Conservation (phyloP, 352 stramenopile genomes). For the Phytophthora ohioensis region DNA sequence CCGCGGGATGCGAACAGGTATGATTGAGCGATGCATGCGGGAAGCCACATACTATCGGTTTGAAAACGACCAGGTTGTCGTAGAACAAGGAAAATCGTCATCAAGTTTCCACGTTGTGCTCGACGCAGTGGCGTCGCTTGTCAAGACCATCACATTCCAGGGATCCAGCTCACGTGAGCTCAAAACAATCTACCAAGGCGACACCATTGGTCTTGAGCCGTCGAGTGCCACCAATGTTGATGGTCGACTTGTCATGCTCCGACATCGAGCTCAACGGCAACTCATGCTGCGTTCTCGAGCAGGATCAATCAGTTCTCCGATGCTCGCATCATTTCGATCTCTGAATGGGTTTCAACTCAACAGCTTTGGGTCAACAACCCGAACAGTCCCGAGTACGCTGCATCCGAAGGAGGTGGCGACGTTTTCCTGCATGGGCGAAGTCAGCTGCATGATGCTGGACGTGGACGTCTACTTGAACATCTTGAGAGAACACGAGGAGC, state of each 20-base stretch:
- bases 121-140: constrained; percentile 47
- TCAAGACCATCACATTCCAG: constrained; percentile 52
- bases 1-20: constrained; percentile 52
- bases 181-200: constrained; percentile 62
- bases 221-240: constrained; percentile 48
- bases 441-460: constrained; percentile 64
- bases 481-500: constrained; percentile 55
- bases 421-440: constrained; percentile 62
- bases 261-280: constrained; percentile 31
- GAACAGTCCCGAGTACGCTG: constrained; percentile 12
- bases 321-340: constrained; percentile 28
- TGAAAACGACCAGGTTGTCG: constrained; percentile 47
- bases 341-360: constrained; percentile 23
- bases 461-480: constrained; percentile 59
- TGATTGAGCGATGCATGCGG: constrained; percentile 63
- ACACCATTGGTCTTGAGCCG: constrained; percentile 63
- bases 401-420: constrained; percentile 45
- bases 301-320: constrained; percentile 19
- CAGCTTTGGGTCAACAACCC: constrained; percentile 17
- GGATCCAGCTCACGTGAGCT: constrained; percentile 65
- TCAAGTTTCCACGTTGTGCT: constrained; percentile 63
- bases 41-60: constrained; percentile 50
- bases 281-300: constrained; percentile 31
- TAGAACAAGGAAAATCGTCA: constrained; percentile 48
- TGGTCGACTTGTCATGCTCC: constrained; percentile 46